These are phyloP conservation scores for Crotalaria pallida DNA, from an alignment of 306 rosid species.

Conservation along the genomic window DNA sequence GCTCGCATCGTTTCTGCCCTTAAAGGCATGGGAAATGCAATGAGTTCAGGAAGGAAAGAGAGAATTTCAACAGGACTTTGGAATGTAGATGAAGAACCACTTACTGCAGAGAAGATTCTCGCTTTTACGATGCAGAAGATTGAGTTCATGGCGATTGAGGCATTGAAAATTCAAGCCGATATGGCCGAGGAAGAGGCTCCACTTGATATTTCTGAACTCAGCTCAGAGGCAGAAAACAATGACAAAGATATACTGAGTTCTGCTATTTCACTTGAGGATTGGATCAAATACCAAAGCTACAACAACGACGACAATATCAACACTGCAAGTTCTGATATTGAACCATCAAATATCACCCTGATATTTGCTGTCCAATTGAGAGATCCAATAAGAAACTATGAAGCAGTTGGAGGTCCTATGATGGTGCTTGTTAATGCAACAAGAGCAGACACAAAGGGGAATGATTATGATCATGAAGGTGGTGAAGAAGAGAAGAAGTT, in stretches of 20 bases:
- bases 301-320: neutral
- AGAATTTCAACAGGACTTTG: slow-evolving; percentile 74
- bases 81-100: slow-evolving; percentile 57
- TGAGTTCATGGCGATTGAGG: slow-evolving; percentile 68
- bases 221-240: slow-evolving; percentile 17
- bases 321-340: neutral
- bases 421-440: slow-evolving; percentile 53
- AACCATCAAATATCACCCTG: slow-evolving; percentile 34
- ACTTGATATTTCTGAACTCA: slow-evolving; percentile 51
- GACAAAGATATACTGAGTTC: slow-evolving; percentile 40
- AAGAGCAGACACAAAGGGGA: slow-evolving; percentile 18
- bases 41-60: slow-evolving; percentile 73
- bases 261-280: slow-evolving; percentile 64
- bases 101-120: slow-evolving; percentile 57
- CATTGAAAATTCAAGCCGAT: slow-evolving; percentile 72
- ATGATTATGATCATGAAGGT: slow-evolving; percentile 31
- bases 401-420: slow-evolving; percentile 82
- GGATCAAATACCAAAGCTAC: slow-evolving; percentile 43
- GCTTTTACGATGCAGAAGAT: slow-evolving; percentile 75
- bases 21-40: slow-evolving; percentile 57
- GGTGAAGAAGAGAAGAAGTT: slow-evolving; percentile 43
- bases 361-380: slow-evolving; percentile 63
- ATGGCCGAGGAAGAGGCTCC: slow-evolving; percentile 89
- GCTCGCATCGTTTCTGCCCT: slow-evolving; percentile 58
- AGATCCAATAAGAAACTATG: slow-evolving; percentile 66